These are phyloP conservation scores for Dendrobium chrysotoxum DNA, from an alignment of 106 monocot species.

Conservation along the genomic window DNA sequence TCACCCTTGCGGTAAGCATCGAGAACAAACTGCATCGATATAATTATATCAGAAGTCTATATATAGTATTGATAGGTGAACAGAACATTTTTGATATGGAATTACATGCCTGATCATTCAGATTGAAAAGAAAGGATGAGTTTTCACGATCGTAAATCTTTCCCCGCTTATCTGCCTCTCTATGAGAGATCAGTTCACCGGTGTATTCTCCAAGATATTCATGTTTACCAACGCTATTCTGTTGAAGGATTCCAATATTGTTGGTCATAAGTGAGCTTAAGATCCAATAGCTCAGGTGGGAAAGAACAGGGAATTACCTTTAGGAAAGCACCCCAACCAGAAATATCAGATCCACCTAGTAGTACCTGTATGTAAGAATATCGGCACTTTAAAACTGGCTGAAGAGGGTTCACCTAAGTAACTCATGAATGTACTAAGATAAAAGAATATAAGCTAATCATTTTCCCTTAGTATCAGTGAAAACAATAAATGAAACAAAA, in stretches of 20 bases:
- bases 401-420: neutral
- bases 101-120: slow-evolving; percentile 72
- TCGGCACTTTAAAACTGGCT: neutral
- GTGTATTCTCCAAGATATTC: slow-evolving; percentile 98
- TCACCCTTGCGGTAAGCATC: slow-evolving; percentile 94
- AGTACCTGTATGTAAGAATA: slow-evolving; percentile 46
- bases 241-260: slow-evolving; percentile 4
- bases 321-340: slow-evolving; percentile 98
- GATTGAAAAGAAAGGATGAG: slow-evolving; percentile 97
- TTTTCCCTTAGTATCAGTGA: too few relatives aligned
- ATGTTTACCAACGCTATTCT: slow-evolving; percentile 95
- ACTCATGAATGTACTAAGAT: too few relatives aligned
- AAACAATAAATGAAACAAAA: too few relatives aligned
- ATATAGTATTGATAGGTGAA: neutral
- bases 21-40: slow-evolving; percentile 81
- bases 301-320: slow-evolving; percentile 39
- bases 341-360: slow-evolving; percentile 92
- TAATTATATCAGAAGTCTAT: neutral
- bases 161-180: slow-evolving; percentile 97
- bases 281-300: neutral
- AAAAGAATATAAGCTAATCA: too few relatives aligned
- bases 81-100: neutral
- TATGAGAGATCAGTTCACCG: slow-evolving; percentile 87
- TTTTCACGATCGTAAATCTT: slow-evolving; percentile 99
- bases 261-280: neutral